Evolutionary conservation across 371 early-diverging fungal genomes (phyloP).

Genomic region (Nematocida sp.): DNA sequence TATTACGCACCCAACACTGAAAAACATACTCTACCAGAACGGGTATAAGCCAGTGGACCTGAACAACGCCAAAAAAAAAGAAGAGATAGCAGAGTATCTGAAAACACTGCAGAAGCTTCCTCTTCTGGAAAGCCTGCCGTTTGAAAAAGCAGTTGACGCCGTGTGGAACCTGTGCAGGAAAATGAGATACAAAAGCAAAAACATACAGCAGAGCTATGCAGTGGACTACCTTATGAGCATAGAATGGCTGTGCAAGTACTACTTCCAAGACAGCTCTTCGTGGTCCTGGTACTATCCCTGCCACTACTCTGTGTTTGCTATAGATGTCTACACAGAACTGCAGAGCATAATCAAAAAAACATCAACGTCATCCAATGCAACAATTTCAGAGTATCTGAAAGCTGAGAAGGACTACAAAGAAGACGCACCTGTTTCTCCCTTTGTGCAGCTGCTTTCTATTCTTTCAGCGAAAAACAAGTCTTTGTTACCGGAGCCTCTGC

Average conservation of each 20-base stretch:
- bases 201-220: background rate
- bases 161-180: background rate
- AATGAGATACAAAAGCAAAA: background rate
- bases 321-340: background rate
- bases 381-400: background rate
- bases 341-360: background rate
- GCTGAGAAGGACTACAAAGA: background rate
- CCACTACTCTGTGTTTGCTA: conserved; percentile 14
- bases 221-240: background rate
- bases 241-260: background rate
- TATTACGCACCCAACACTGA: background rate
- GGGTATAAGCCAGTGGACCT: background rate
- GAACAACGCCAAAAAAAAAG: background rate
- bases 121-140: background rate
- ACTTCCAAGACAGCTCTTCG: background rate
- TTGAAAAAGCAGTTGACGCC: background rate
- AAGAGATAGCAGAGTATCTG: background rate
- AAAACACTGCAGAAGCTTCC: background rate
- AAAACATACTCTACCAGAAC: background rate
- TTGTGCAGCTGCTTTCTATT: conserved; percentile 7
- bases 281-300: conserved; percentile 7
- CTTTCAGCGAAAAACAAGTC: background rate
- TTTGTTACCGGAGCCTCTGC: background rate
- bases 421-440: conserved; percentile 8
- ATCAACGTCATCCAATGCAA: background rate